Base-by-base conservation (phyloP, 1,284 basidiomycete genomes). In the Golubevia sp. region DNA sequence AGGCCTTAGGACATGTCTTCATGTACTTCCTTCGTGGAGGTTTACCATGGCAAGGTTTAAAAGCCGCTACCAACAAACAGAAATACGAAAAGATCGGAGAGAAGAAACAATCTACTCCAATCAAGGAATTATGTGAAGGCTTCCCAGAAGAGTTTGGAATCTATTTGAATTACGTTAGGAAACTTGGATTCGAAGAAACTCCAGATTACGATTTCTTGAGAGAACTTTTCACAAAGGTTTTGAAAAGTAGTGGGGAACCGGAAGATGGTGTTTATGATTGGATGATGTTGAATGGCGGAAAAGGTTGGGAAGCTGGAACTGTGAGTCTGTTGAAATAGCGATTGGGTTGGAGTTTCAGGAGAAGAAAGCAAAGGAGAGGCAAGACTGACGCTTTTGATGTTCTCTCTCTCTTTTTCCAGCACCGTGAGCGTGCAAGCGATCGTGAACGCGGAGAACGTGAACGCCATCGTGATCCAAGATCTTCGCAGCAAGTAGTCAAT, bases 71-170 rank as follows among this genome's bases (percentile, higher is more conserved):
- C 65, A 96, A 97, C 87, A 97, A 97, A 87, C 93, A 96, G 86
- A 97, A 97, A 87, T 97, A 97, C 86, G 94, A 97, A 86, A 97
- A 96, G 87, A 97, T 97, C 83, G 94, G 94, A 67, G 94, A 97
- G 87, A 97, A 97, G 90, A 97, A 97, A 87, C 94, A 97, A 87
- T 92, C 91, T 55, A 97, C 94, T 20, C 91, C 92, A 11, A 96
- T 97, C 84, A 94, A 93, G 84, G 94, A 97, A 84, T 87, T 97
- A 18, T 93, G 91, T 74, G 94, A 97, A 72, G 91, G 92, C 51
- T 94, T 92, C 86, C 94, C 94, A 90, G 92, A 94, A 86, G 92
- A 93, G 84, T 94, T 94, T 73, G 89, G 88, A 62, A 93, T 94
- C 71, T 93, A 93, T 79, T 86, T 93, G 66, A 93, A 93, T 86